These are phyloP conservation scores for Chaetothyriales sp. DNA, from an alignment of 2,329 filamentous ascomycete species.

Conservation along the genomic window DNA sequence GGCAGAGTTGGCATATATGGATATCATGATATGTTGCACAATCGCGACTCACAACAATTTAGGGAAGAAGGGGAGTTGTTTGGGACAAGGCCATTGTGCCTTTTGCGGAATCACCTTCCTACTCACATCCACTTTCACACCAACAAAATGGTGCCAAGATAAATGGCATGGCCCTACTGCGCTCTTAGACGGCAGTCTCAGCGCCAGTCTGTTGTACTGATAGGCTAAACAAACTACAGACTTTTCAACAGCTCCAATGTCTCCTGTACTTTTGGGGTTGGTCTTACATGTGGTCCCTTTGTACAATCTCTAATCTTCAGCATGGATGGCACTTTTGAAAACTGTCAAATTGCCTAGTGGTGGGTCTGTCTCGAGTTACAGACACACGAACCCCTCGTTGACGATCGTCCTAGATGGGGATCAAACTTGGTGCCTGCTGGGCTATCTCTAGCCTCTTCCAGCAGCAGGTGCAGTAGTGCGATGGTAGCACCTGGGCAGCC, in stretches of 20 bases:
- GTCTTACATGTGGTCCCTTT: neutral
- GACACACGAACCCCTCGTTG: neutral
- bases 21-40: neutral
- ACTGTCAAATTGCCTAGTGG: neutral
- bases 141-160: neutral
- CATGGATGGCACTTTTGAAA: neutral
- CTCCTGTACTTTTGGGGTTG: neutral
- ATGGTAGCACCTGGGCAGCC: neutral
- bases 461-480: neutral
- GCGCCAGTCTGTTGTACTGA: no score
- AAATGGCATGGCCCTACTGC: neutral
- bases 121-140: neutral
- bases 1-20: neutral
- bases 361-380: neutral
- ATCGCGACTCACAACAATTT: neutral
- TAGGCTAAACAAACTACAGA: neutral
- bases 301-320: neutral
- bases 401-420: neutral
- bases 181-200: no score
- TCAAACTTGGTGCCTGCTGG: neutral
- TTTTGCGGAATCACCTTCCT: neutral
- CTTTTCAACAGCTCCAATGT: neutral
- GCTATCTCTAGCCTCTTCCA: neutral
- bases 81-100: neutral
- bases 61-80: neutral